Conservation (phyloP, 1,284 basidiomycete species). For the Leccinum insolens region DNA sequence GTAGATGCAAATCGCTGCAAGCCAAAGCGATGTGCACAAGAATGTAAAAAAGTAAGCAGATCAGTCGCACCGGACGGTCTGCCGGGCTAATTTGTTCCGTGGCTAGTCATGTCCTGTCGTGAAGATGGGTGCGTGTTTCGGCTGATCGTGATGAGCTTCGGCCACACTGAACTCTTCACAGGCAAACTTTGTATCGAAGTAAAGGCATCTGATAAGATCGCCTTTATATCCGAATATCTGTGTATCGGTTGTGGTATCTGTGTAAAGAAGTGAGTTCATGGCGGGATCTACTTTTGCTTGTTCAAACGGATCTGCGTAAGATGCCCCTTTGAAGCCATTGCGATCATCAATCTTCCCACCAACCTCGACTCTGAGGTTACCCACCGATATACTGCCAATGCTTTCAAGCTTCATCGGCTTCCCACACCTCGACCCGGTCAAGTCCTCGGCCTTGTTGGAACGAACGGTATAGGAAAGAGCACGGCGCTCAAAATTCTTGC, state of each 20-base stretch:
- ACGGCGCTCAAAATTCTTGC: conserved; percentile 95
- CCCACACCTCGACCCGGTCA: conserved; percentile 95
- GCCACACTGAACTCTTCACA: conserved; percentile 32
- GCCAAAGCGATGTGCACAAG: conserved; percentile 78
- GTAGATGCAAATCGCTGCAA: conserved; percentile 1
- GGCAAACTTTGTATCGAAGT: conserved; percentile 98
- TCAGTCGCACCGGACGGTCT: conserved; percentile 2
- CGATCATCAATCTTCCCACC: conserved; percentile 57
- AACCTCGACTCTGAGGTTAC: conserved; percentile 94
- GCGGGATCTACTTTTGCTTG: conserved; percentile 7
- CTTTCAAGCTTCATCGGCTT: conserved; percentile 96
- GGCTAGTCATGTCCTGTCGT: conserved; percentile 93
- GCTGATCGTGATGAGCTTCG: conserved; percentile 16
- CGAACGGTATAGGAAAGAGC: conserved; percentile 98
- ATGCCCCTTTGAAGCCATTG: conserved; percentile 1
- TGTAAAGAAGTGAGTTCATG: conserved; percentile 50
- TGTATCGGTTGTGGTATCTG: conserved; percentile 99
- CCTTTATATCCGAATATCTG: conserved; percentile 80
- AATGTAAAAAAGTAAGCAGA: conserved; percentile 80
- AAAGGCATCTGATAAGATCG: conserved; percentile 89
- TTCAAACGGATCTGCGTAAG: conserved; percentile 5
- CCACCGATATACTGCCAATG: conserved; percentile 95
- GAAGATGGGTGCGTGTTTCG: conserved; percentile 71
- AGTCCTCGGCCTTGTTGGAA: conserved; percentile 94
- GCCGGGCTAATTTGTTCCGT: conserved; percentile 16